A percentile compares a stretch with the other conserved stretches of the same genome.
Evolutionary conservation across 2,329 filamentous ascomycete species (phyloP).

Genomic region (Calonectria hongkongensis): DNA sequence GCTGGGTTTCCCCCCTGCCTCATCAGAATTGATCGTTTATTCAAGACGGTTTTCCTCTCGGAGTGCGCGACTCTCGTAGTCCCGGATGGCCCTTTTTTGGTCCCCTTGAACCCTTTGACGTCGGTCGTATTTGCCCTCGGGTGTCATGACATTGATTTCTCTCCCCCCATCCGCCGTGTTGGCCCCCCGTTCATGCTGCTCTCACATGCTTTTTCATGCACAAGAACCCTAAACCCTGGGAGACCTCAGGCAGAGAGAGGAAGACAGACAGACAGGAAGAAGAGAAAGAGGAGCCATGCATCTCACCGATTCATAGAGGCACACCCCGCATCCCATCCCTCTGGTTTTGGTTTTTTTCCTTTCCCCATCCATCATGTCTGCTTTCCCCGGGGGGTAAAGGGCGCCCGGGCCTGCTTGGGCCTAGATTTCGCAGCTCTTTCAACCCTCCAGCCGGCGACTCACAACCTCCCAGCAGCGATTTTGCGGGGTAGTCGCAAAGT

Average conservation of each 20-base stretch:
- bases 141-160: not conserved
- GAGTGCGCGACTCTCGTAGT: slow-evolving; percentile 15
- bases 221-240: slow-evolving; percentile 25
- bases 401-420: not conserved
- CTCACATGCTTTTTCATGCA: slow-evolving; percentile 32
- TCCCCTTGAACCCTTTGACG: slow-evolving; percentile 15
- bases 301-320: slow-evolving; percentile 3
- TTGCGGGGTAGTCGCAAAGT: slow-evolving; percentile 39
- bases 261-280: not conserved
- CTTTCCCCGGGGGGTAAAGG: slow-evolving; percentile 15
- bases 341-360: slow-evolving; percentile 12
- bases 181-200: slow-evolving; percentile 5
- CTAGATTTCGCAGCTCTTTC: slow-evolving; percentile 22
- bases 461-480: not conserved
- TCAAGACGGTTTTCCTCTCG: slow-evolving; percentile 15
- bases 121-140: slow-evolving; percentile 7
- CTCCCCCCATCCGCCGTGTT: not conserved
- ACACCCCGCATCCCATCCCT: not conserved
- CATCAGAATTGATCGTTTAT: slow-evolving; percentile 5
- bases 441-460: slow-evolving; percentile 2
- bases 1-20: not conserved
- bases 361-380: not conserved
- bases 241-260: not conserved
- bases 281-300: slow-evolving; percentile 5
- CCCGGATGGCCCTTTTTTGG: not conserved